Conservation (phyloP, 768 basidiomycete species). For the Arthromyces matolae region DNA sequence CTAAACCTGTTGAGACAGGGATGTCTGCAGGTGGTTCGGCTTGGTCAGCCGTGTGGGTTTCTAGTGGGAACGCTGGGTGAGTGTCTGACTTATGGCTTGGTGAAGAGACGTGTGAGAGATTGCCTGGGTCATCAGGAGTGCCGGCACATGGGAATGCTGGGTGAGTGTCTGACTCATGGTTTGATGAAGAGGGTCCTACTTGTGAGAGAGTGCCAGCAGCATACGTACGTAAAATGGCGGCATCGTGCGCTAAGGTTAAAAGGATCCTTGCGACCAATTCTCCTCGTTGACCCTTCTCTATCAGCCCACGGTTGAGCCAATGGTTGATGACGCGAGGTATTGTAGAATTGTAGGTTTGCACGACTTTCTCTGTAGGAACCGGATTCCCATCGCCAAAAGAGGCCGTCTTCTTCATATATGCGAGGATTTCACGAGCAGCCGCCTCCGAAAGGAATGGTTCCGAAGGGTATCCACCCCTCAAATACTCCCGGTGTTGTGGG, state of each 20-base stretch:
- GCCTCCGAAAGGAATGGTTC: slow-evolving; percentile 4
- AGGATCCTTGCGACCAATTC: slow-evolving; percentile 2
- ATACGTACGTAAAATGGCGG: background rate
- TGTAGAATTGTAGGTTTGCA: background rate
- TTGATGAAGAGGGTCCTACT: too few species aligned
- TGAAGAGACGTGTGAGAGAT: background rate
- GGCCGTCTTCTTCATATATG: background rate
- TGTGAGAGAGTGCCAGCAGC: too few species aligned
- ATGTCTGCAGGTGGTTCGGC: too few species aligned
- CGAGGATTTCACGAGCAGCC: background rate
- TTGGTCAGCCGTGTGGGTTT: too few species aligned
- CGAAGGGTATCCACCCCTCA: background rate
- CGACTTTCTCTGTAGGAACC: background rate
- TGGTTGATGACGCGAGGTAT: background rate
- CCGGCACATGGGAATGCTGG: too few species aligned
- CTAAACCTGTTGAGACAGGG: too few species aligned
- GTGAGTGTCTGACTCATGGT: too few species aligned
- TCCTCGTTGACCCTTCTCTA: slow-evolving; percentile 4
- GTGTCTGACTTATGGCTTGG: too few species aligned
- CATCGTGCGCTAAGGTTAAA: slow-evolving; percentile 1
- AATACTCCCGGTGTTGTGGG: background rate
- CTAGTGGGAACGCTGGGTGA: too few species aligned
- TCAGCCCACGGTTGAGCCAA: background rate
- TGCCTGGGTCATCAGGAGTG: too few species aligned
- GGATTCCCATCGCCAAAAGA: background rate